A percentile compares a stretch with the other conserved stretches of the same genome.
These are phyloP conservation scores for Mortierella sp. DNA, from an alignment of 371 early-diverging fungal genomes.

Conservation along the genomic window DNA sequence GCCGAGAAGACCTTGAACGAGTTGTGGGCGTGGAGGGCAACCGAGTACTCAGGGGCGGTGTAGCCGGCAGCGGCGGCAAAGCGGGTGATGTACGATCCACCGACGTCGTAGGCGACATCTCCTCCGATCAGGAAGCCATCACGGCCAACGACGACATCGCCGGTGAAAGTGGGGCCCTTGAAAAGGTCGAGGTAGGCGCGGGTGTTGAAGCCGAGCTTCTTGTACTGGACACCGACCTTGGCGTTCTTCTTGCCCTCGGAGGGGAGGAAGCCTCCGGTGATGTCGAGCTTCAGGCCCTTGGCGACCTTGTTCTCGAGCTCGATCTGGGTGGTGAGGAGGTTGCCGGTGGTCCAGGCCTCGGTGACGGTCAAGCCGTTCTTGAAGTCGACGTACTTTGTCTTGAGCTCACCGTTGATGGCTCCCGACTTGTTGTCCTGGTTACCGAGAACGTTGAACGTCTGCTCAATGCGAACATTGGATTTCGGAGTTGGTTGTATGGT, in stretches of 20 bases:
- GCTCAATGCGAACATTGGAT: conserved; percentile 14
- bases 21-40: conserved; percentile 84
- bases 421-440: conserved; percentile 95
- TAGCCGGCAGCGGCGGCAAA: conserved; percentile 92
- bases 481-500: background rate
- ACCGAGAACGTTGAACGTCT: conserved; percentile 97
- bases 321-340: conserved; percentile 91
- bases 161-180: conserved; percentile 84
- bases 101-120: conserved; percentile 93
- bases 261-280: conserved; percentile 66
- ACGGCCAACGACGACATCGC: conserved; percentile 82
- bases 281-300: conserved; percentile 85
- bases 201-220: conserved; percentile 84
- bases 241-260: conserved; percentile 73
- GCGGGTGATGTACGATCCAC: conserved; percentile 86
- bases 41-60: conserved; percentile 87
- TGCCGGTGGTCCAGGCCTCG: conserved; percentile 95
- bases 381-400: conserved; percentile 96
- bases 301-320: conserved; percentile 95
- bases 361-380: conserved; percentile 94
- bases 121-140: conserved; percentile 93
- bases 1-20: conserved; percentile 83
- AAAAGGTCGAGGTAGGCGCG: conserved; percentile 81
- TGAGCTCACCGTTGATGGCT: conserved; percentile 94
- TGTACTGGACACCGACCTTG: conserved; percentile 84